These are phyloP conservation scores for Dipteronia dyeriana DNA, from an alignment of 345 rosid species.

Conservation along the genomic window DNA sequence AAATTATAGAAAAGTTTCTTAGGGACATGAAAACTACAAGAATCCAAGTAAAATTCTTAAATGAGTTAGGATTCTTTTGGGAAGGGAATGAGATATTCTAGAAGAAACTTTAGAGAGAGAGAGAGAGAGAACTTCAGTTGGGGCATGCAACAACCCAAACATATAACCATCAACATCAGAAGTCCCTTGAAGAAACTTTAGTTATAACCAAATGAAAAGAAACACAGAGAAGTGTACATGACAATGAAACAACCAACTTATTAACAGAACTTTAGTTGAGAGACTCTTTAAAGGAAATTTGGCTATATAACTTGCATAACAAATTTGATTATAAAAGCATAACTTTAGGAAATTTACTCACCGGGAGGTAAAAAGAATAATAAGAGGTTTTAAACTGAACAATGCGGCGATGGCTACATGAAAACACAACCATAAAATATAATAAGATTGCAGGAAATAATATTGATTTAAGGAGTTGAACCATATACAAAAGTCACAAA, in stretches of 20 bases:
- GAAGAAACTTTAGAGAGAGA: not conserved
- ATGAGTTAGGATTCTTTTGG: not conserved
- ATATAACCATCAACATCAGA: not conserved
- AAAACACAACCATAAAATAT: not conserved
- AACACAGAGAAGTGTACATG: not conserved
- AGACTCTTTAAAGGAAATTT: not conserved
- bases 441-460: not conserved
- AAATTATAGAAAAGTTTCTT: not conserved
- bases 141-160: not conserved
- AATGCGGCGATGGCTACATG: conserved; percentile 40
- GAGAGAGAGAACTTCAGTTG: not conserved
- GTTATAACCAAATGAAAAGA: not conserved
- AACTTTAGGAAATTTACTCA: conserved; percentile 21
- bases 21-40: not conserved
- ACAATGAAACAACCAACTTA: not conserved
- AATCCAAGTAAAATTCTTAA: not conserved
- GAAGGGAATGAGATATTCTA: not conserved
- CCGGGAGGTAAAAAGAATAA: conserved; percentile 49
- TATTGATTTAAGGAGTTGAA: not conserved
- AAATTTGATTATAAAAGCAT: not conserved
- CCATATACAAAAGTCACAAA: not conserved
- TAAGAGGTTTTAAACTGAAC: conserved; percentile 52
- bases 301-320: not conserved
- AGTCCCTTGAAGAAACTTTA: not conserved
- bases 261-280: not conserved